These are phyloP conservation scores for Auriscalpium orientale DNA, from an alignment of 768 basidiomycete species.

Conservation along the genomic window DNA sequence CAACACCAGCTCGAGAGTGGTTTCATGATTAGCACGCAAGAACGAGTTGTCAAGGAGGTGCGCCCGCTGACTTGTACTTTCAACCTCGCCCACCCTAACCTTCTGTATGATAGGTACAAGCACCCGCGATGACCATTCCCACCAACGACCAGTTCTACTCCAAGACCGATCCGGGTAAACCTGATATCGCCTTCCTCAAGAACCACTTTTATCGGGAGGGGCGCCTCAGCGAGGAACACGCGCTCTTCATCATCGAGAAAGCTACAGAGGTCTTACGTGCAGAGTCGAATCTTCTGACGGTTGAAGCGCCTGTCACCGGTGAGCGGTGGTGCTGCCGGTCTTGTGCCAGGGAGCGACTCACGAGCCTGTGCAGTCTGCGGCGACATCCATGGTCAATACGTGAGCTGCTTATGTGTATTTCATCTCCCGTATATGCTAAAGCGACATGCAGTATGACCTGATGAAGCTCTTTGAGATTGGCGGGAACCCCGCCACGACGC, in stretches of 20 bases:
- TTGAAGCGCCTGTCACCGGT: slow-evolving; percentile 98
- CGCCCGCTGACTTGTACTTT: slow-evolving; percentile 15
- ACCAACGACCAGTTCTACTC: slow-evolving; percentile 94
- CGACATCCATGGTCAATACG: slow-evolving; percentile 99
- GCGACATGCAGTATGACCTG: slow-evolving; percentile 49
- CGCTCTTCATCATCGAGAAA: slow-evolving; percentile 85
- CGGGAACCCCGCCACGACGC: slow-evolving; percentile 64
- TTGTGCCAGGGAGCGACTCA: slow-evolving; percentile 20
- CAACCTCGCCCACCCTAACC: neutral
- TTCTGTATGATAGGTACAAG: slow-evolving; percentile 72
- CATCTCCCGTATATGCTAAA: slow-evolving; percentile 2
- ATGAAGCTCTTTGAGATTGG: slow-evolving; percentile 79
- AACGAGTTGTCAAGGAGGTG: slow-evolving; percentile 95
- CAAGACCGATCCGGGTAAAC: slow-evolving; percentile 75
- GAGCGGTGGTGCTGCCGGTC: slow-evolving; percentile 15
- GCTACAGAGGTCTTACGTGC: slow-evolving; percentile 74
- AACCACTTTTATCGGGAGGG: slow-evolving; percentile 99
- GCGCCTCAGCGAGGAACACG: slow-evolving; percentile 88
- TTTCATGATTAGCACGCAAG: slow-evolving; percentile 82
- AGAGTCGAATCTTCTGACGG: slow-evolving; percentile 87
- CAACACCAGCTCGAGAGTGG: slow-evolving; percentile 93
- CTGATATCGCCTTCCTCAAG: slow-evolving; percentile 93
- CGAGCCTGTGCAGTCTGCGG: slow-evolving; percentile 48
- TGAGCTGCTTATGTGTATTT: slow-evolving; percentile 32
- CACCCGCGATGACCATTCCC: slow-evolving; percentile 88